Evolutionary conservation across 1,139 yeast species (phyloP).

Genomic region (Hyphopichia burtonii): DNA sequence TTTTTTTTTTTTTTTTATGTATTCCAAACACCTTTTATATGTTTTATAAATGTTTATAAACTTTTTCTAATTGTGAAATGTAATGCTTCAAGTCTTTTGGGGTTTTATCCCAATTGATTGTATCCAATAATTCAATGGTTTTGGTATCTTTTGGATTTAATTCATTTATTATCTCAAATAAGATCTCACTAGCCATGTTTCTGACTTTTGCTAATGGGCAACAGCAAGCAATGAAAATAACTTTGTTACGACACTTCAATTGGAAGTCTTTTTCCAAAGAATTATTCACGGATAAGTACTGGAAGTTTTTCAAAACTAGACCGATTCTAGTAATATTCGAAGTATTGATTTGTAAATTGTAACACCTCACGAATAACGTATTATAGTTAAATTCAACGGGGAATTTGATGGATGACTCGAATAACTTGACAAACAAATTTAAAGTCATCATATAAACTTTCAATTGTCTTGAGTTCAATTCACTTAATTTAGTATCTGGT

Average conservation of each 20-base stretch:
- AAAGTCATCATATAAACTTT: slow-evolving; percentile 24
- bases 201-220: slow-evolving; percentile 31
- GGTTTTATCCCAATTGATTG: slow-evolving; percentile 20
- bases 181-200: slow-evolving; percentile 28
- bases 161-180: slow-evolving; percentile 33
- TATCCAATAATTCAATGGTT: slow-evolving; percentile 9
- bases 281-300: slow-evolving; percentile 20
- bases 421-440: slow-evolving; percentile 34
- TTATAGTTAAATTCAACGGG: slow-evolving; percentile 34
- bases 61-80: slow-evolving; percentile 1
- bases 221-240: slow-evolving; percentile 27
- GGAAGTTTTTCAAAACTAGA: slow-evolving; percentile 36
- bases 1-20: not conserved
- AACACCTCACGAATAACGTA: slow-evolving; percentile 50
- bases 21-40: too few species aligned
- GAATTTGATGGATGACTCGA: slow-evolving; percentile 35
- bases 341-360: slow-evolving; percentile 55
- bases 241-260: slow-evolving; percentile 21
- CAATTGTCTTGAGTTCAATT: slow-evolving; percentile 14
- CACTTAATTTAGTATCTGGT: slow-evolving; percentile 2
- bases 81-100: slow-evolving; percentile 8
- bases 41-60: not conserved
- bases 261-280: slow-evolving; percentile 6
- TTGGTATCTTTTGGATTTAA: slow-evolving; percentile 6
- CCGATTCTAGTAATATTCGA: slow-evolving; percentile 31